Conservation (phyloP, 495 filamentous ascomycete genomes). For the Trichoderma orchidacearum region DNA sequence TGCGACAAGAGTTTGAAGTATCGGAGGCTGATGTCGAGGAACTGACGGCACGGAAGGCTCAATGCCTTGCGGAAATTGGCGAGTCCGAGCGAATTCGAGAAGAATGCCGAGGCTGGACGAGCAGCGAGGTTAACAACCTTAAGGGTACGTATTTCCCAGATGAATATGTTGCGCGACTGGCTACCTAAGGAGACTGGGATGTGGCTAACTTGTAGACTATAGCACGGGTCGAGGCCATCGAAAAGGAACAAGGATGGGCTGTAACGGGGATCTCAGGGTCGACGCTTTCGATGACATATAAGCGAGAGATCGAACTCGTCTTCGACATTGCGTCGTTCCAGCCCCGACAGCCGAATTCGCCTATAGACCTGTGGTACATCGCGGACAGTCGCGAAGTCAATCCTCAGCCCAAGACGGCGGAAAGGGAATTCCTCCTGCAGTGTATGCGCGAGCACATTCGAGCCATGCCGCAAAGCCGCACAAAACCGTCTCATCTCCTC, state of each 20-base stretch:
- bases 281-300: slow-evolving; percentile 64
- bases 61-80: slow-evolving; percentile 57
- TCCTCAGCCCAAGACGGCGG: slow-evolving; percentile 29
- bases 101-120: slow-evolving; percentile 79
- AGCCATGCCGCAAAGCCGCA: slow-evolving; percentile 32
- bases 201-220: slow-evolving; percentile 7
- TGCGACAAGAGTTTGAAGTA: slow-evolving; percentile 48
- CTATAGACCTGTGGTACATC: slow-evolving; percentile 41
- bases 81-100: slow-evolving; percentile 76
- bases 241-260: slow-evolving; percentile 68
- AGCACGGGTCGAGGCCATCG: slow-evolving; percentile 57
- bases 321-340: slow-evolving; percentile 56
- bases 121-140: slow-evolving; percentile 56
- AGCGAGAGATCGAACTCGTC: slow-evolving; percentile 58
- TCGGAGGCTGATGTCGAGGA: slow-evolving; percentile 47
- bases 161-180: not conserved
- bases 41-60: slow-evolving; percentile 48
- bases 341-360: slow-evolving; percentile 11
- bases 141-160: slow-evolving; percentile 41
- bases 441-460: slow-evolving; percentile 45
- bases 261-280: slow-evolving; percentile 46
- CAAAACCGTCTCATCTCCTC: slow-evolving; percentile 40
- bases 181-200: not conserved
- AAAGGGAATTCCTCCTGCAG: slow-evolving; percentile 60
- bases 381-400: slow-evolving; percentile 32